Conservation (phyloP, 257 asterid species). For the Vinca minor region DNA sequence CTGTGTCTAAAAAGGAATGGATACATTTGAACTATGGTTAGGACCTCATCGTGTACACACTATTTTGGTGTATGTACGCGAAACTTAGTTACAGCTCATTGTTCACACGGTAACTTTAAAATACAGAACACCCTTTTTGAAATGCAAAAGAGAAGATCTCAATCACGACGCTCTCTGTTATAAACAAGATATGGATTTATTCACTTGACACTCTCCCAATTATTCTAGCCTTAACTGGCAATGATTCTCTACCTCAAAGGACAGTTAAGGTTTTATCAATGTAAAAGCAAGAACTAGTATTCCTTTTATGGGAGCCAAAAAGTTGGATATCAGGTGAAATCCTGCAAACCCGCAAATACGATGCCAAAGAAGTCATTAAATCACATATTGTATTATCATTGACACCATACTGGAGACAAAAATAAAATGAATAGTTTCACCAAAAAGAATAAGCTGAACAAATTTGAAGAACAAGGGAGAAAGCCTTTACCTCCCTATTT, state of each 20-base stretch:
- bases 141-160: background rate
- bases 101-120: background rate
- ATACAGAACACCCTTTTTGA: background rate
- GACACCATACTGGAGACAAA: too few relatives aligned
- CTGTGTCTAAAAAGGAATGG: too few relatives aligned
- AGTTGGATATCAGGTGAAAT: background rate
- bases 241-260: background rate
- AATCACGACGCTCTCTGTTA: background rate
- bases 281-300: background rate
- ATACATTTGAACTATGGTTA: too few relatives aligned
- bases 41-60: background rate
- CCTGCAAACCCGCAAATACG: background rate
- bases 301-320: too few relatives aligned
- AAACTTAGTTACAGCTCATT: background rate
- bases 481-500: background rate
- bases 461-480: constrained; percentile 7
- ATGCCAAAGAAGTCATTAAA: background rate
- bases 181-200: background rate
- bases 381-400: background rate
- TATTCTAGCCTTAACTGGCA: background rate
- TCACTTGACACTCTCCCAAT: constrained; percentile 1
- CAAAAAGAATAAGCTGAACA: background rate
- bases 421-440: background rate
- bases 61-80: background rate
- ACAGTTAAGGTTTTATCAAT: background rate